A percentile compares a stretch with the other conserved stretches of the same genome.
These are phyloP conservation scores for Cladophialophora bantiana DNA, from an alignment of 2,329 filamentous ascomycete species.

Conservation along the genomic window DNA sequence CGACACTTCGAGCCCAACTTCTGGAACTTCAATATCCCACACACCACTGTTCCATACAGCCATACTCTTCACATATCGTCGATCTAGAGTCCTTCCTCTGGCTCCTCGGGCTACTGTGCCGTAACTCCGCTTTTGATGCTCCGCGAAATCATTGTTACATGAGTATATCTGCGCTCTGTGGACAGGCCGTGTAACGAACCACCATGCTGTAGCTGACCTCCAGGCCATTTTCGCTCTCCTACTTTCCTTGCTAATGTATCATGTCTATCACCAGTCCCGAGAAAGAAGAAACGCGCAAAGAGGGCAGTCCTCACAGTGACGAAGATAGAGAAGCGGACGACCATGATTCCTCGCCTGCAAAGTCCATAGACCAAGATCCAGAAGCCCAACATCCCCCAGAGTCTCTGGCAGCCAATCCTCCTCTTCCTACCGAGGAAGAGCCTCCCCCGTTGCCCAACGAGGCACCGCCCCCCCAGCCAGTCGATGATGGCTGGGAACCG, in stretches of 20 bases:
- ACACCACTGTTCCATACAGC: not conserved
- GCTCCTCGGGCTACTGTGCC: conserved; percentile 2
- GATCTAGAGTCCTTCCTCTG: not conserved
- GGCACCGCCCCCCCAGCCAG: conserved; percentile 52
- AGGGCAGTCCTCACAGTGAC: conserved; percentile 16
- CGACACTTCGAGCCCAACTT: not conserved
- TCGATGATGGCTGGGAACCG: conserved; percentile 78
- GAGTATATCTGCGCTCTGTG: conserved; percentile 30
- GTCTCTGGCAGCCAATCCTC: conserved; percentile 41
- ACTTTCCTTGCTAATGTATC: conserved; percentile 40
- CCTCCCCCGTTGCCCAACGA: conserved; percentile 62
- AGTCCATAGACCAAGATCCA: conserved; percentile 17
- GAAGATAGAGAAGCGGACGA: conserved; percentile 33
- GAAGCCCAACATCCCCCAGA: conserved; percentile 14
- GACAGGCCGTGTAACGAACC: conserved; percentile 24
- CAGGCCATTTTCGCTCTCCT: conserved; percentile 39
- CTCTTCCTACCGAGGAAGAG: conserved; percentile 51
- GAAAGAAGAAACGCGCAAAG: conserved; percentile 24
- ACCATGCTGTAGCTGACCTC: conserved; percentile 42
- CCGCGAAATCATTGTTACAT: conserved; percentile 23
- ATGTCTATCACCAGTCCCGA: conserved; percentile 40
- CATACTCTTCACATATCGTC: not conserved
- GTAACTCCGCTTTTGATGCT: not conserved
- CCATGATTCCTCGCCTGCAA: conserved; percentile 18
- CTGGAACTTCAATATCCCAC: not conserved